These are phyloP conservation scores for Boletus pseudopeckii DNA, from an alignment of 768 basidiomycete genomes.

Conservation along the genomic window DNA sequence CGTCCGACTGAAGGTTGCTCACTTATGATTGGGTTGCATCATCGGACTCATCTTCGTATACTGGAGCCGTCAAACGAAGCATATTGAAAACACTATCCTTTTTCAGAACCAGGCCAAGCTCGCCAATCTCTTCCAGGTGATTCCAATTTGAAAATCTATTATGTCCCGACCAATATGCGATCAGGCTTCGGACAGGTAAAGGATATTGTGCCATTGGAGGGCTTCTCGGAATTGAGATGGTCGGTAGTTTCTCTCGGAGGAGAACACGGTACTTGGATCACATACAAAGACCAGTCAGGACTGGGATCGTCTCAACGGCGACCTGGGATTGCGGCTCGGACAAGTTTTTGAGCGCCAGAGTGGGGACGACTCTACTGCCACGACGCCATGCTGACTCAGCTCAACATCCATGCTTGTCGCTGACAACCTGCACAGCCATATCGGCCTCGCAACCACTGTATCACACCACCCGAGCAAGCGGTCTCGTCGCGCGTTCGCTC, in stretches of 20 bases:
- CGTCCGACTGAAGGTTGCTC: not conserved
- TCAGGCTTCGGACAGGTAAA: not conserved
- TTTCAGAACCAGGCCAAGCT: not conserved
- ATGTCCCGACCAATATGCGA: not conserved
- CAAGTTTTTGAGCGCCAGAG: too few relatives aligned
- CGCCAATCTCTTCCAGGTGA: not conserved
- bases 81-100: not conserved
- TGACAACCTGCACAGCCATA: too few relatives aligned
- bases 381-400: too few relatives aligned
- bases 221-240: not conserved
- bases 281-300: not conserved
- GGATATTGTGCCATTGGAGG: not conserved
- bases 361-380: too few relatives aligned
- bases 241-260: not conserved
- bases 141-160: not conserved
- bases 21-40: not conserved
- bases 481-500: not conserved
- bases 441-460: too few relatives aligned
- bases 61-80: not conserved
- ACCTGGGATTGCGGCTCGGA: too few relatives aligned
- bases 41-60: not conserved
- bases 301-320: not conserved
- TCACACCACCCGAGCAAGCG: too few relatives aligned
- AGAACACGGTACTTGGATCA: too few relatives aligned
- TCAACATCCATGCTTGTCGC: too few relatives aligned